Evolutionary conservation across 2,329 filamentous ascomycete species (phyloP), one percentile per base, ranked within the genome.

Genomic region (Elsinoe arachidis): DNA sequence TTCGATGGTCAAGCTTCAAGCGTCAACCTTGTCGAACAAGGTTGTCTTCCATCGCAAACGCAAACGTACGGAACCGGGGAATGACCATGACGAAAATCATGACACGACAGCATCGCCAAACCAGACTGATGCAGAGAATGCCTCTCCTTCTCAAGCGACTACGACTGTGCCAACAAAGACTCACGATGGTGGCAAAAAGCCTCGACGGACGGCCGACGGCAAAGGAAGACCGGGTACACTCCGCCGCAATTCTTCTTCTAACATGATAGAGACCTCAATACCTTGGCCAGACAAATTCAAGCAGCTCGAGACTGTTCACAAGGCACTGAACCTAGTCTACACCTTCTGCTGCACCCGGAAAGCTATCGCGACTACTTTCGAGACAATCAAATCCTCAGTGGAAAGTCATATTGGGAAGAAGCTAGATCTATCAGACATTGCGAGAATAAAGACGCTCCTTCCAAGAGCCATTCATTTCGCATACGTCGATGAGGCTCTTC

Each of bases 301-400:
- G 58, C 76, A 78, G 41, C 78, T 97, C 7, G 83, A 86, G 23
- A 84, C 85, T 68, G 87, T 85, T 0, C 88, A 97, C 69, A 82
- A 84, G 60, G 92, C 93, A 1, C 74, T 99, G 59, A 99, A 96
- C 65, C 74, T 97, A 1, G 90, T 97, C 0, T 96, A 90, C 65
- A 97, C 93, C 0, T 97, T 99, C 68, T 95, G 90, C 74, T 93
- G 85, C 68, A 92, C 92, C 1, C 84, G 93, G 46, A 96, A 95
- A 68, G 88, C 97, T 65, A 79, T 97, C 26, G 85, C 88, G 0
- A 97, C 93, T 0, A 96, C 92, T 0, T 90, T 96, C 63, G 87
- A 93, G 14, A 96, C 87, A 5, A 87, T 99, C 47, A 90, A 85
- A 64, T 81, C 83, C 7, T 82, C 92, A 0, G 92, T 97, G 0